Evolutionary conservation across 2,329 filamentous ascomycete genomes (phyloP), one percentile per base, ranked within the genome.

Genomic region (Ceratocystis papillata): DNA sequence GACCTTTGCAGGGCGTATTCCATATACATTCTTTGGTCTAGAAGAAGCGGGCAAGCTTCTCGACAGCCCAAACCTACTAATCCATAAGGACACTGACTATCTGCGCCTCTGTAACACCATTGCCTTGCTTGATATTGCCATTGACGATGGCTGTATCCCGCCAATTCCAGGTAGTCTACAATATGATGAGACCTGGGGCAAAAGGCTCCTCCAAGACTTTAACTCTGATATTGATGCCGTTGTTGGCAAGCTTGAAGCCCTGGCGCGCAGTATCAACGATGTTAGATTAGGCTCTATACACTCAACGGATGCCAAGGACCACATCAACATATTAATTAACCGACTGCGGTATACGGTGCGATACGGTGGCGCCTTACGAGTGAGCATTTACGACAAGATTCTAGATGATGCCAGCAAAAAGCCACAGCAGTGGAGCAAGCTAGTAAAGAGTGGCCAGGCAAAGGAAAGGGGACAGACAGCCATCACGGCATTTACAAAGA

Each of bases 301-400:
- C 17, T 82, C 88, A 37, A 87, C 89, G 37, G 85, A 95, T 72
- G 85, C 88, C 12, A 96, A 96, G 75, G 85, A 85, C 65, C 80
- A 81, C 10, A 79, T 96, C 48, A 88, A 95, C 71, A 81, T 85
- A 67, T 77, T 96, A n/a, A 81, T 86, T 67, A 85, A 88, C 71
- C 83, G 92, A 65, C 78, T 96, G 15, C 76, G 85, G 60, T 85
- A 87, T 72, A 81, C 83, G 2, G 86, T 93, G 61, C 81, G 90
- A 62, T 88, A 88, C 10, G 82, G 81, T 70, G 79, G 78, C 59
- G 80, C 77, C 62, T 78, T 78, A 10, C 83, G 80, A 71, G 78
- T 77, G 67, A 80, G 77, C 69, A 78, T 83, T 3, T 83, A 81
- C 69, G 79, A 79, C 33, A 28, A 75, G 3, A 71, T 68, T 3